Evolutionary conservation across 164 flowering plant genomes (phyloP).

Genomic region (Vitis rotundifolia): DNA sequence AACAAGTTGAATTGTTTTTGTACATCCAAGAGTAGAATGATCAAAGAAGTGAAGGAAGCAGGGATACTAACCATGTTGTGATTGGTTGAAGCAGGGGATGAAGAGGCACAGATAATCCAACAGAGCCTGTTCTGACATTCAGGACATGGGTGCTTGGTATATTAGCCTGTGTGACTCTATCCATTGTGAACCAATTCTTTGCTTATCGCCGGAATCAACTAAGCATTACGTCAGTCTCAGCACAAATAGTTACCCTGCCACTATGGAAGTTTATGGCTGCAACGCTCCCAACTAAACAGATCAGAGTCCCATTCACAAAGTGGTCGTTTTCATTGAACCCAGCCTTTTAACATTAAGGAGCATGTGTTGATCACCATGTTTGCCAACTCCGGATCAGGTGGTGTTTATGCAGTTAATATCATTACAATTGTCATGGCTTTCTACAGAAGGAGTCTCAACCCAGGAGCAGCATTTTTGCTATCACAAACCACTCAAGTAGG

Average conservation of each 20-base stretch:
- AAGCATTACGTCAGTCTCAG: conserved; percentile 34
- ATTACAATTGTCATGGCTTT: conserved; percentile 48
- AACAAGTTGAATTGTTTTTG: too few relatives aligned
- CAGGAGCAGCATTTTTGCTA: conserved; percentile 37
- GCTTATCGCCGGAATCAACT: conserved; percentile 39
- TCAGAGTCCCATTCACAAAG: conserved; percentile 35
- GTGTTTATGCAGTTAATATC: conserved; percentile 35
- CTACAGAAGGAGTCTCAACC: conserved; percentile 35
- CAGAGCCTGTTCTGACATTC: conserved; percentile 48
- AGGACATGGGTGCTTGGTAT: conserved; percentile 64
- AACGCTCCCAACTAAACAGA: conserved; percentile 31
- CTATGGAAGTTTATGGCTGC: conserved; percentile 67
- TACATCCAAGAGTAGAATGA: too few relatives aligned
- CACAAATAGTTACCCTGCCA: conserved; percentile 51
- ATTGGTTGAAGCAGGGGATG: conserved; percentile 8
- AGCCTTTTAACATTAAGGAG: conserved; percentile 56
- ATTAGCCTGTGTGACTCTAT: conserved; percentile 31
- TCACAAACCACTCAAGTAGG: conserved; percentile 46
- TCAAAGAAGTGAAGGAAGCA: too few relatives aligned
- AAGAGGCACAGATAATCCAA: conserved; percentile 46
- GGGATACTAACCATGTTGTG: background rate
- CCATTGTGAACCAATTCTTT: conserved; percentile 57
- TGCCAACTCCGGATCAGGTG: conserved; percentile 37
- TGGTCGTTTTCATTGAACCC: conserved; percentile 57
- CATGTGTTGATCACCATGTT: conserved; percentile 60